Evolutionary conservation across 148 eudicot species (phyloP).

Genomic region (Agrostemma githago): DNA sequence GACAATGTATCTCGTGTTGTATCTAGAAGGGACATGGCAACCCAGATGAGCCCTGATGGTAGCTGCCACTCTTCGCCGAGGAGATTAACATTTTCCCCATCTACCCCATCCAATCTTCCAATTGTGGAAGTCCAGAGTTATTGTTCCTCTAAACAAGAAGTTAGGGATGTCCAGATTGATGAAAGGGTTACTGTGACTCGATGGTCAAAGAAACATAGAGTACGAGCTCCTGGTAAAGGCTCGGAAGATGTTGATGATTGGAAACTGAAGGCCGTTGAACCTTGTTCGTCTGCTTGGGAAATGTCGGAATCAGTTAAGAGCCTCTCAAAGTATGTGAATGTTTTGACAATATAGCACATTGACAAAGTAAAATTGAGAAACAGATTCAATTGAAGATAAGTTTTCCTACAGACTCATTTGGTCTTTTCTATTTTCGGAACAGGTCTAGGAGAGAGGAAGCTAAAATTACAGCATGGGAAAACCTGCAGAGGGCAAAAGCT

Average conservation of each 20-base stretch:
- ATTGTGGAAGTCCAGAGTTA: conserved; percentile 50
- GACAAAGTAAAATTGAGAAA: background rate
- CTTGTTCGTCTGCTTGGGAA: conserved; percentile 61
- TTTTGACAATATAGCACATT: background rate
- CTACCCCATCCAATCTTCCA: conserved; percentile 49
- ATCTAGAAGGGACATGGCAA: conserved; percentile 85
- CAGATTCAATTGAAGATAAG: background rate
- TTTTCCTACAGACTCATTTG: background rate
- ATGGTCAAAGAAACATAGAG: conserved; percentile 69
- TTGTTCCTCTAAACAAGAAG: conserved; percentile 48
- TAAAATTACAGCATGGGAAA: conserved; percentile 93
- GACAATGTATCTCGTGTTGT: conserved; percentile 49
- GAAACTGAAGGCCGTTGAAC: conserved; percentile 57
- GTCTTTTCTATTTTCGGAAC: conserved; percentile 4
- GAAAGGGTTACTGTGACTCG: conserved; percentile 73
- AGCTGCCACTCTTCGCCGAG: conserved; percentile 63
- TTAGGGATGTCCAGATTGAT: conserved; percentile 83
- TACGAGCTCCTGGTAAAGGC: conserved; percentile 38
- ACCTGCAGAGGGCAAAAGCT: conserved; percentile 94
- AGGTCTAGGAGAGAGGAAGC: conserved; percentile 83
- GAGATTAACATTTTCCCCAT: conserved; percentile 46
- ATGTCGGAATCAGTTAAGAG: conserved; percentile 53
- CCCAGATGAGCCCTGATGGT: conserved; percentile 90
- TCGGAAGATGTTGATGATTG: conserved; percentile 55
- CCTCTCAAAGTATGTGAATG: conserved; percentile 56